Percentiles rank a stretch among this genome's conserved stretches.
Evolutionary conservation across 1,139 yeast species (phyloP).

Genomic region (Geotrichum reessii): DNA sequence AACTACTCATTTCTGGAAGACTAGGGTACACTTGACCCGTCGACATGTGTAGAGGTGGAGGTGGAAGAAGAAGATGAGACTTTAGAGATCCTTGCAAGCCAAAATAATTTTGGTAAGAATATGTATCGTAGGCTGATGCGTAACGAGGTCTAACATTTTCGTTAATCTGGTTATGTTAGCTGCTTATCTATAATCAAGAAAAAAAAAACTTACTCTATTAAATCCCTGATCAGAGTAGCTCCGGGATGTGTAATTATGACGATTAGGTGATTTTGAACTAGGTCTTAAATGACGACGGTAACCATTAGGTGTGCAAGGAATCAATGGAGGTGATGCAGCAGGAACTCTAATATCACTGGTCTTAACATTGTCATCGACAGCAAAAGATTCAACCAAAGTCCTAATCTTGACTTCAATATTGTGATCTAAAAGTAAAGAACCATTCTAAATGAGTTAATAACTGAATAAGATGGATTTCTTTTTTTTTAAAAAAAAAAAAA

Average conservation of each 20-base stretch:
- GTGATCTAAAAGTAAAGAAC: background rate
- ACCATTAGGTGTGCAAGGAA: slow-evolving; percentile 6
- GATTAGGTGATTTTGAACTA: background rate
- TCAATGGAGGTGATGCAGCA: slow-evolving; percentile 19
- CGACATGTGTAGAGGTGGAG: slow-evolving; percentile 6
- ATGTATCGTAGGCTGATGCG: slow-evolving; percentile 12
- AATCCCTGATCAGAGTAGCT: slow-evolving; percentile 15
- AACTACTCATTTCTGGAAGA: slow-evolving; percentile 14
- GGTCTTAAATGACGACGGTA: slow-evolving; percentile 8
- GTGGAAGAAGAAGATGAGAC: slow-evolving; percentile 12
- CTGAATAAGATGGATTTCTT: background rate
- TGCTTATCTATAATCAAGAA: background rate
- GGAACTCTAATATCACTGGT: slow-evolving; percentile 19
- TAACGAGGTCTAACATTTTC: slow-evolving; percentile 9
- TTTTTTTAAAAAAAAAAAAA: background rate
- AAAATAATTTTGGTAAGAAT: slow-evolving; percentile 4
- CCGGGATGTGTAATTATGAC: slow-evolving; percentile 10
- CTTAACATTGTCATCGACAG: slow-evolving; percentile 18
- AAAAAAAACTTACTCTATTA: slow-evolving; percentile 1
- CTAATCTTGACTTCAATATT: slow-evolving; percentile 7
- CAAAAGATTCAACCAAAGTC: slow-evolving; percentile 15
- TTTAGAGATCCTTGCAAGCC: slow-evolving; percentile 4
- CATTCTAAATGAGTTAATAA: slow-evolving; percentile 9
- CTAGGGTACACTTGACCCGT: slow-evolving; percentile 13
- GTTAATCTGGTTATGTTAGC: slow-evolving; percentile 9